Conservation (phyloP, 441 rosid species). For the Manihot esculenta region DNA sequence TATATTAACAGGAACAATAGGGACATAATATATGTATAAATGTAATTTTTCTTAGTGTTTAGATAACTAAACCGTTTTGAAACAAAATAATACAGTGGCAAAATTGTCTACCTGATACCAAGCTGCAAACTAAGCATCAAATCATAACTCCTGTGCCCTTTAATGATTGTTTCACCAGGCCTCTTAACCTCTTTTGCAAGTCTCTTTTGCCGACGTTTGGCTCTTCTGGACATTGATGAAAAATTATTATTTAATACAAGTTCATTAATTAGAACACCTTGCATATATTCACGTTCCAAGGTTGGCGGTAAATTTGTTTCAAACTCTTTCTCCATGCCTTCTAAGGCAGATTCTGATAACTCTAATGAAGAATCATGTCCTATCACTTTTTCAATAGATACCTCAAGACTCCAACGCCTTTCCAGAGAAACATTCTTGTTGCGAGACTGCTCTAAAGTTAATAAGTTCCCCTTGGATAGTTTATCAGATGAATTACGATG, state of each 20-base stretch:
- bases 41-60: too few relatives aligned
- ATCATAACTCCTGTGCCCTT: slow-evolving; percentile 97
- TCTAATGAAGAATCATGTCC: slow-evolving; percentile 69
- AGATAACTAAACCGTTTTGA: neutral
- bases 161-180: slow-evolving; percentile 92
- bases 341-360: slow-evolving; percentile 45
- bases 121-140: slow-evolving; percentile 96
- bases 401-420: slow-evolving; percentile 98
- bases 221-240: slow-evolving; percentile 71
- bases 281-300: slow-evolving; percentile 95
- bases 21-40: neutral
- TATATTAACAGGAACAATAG: neutral
- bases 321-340: slow-evolving; percentile 39
- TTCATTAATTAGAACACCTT: slow-evolving; percentile 93
- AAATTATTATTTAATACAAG: slow-evolving; percentile 69
- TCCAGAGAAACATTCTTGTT: slow-evolving; percentile 70
- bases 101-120: slow-evolving; percentile 73
- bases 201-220: slow-evolving; percentile 62
- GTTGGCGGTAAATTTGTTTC: slow-evolving; percentile 52
- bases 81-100: slow-evolving; percentile 1
- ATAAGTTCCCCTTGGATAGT: slow-evolving; percentile 65
- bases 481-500: slow-evolving; percentile 39
- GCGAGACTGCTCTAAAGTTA: slow-evolving; percentile 77
- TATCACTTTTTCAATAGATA: slow-evolving; percentile 88
- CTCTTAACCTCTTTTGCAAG: slow-evolving; percentile 78